phyloP scores from a whole-genome alignment of 1,139 yeast species.

The Yamadazyma diddensiae region DNA sequence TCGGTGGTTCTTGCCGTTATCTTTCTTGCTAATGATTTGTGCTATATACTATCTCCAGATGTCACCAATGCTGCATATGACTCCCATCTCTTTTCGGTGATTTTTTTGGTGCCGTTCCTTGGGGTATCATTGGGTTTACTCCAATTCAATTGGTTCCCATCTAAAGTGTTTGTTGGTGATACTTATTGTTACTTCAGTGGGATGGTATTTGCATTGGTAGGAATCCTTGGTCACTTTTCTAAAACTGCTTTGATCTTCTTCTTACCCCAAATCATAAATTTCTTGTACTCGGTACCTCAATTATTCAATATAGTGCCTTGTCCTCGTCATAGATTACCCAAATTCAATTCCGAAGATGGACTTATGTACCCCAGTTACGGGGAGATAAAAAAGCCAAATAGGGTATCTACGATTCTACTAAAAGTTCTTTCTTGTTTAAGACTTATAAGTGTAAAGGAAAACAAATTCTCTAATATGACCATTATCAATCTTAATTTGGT shows the following conservation, averaged over 20 bases:
- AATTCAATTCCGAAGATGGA: constrained; percentile 64
- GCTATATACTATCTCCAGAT: constrained; percentile 52
- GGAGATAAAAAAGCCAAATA: constrained; percentile 17
- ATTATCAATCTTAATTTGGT: constrained; percentile 79
- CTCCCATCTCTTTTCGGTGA: constrained; percentile 78
- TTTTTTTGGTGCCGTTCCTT: constrained; percentile 77
- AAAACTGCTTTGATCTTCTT: constrained; percentile 84
- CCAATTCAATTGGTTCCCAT: constrained; percentile 85
- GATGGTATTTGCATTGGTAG: constrained; percentile 97
- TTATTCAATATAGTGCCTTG: constrained; percentile 82
- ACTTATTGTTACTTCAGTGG: constrained; percentile 98
- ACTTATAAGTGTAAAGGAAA: constrained; percentile 48
- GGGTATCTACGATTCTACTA: constrained; percentile 26
- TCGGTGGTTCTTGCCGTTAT: constrained; percentile 72
- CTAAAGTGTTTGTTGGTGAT: constrained; percentile 93
- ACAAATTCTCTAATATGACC: constrained; percentile 77
- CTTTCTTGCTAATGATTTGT: constrained; percentile 69
- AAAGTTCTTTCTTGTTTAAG: constrained; percentile 38
- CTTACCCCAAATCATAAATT: constrained; percentile 87
- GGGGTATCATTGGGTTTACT: constrained; percentile 81
- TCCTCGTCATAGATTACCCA: constrained; percentile 93
- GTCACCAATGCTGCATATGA: constrained; percentile 63
- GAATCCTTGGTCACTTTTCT: constrained; percentile 93
- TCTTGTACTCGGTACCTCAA: constrained; percentile 87
- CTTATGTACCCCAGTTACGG: constrained; percentile 66